A percentile compares a stretch with the other conserved stretches of the same genome.
These are phyloP conservation scores for Pochonia chlamydosporia DNA, from an alignment of 2,329 filamentous ascomycete species.

Conservation along the genomic window DNA sequence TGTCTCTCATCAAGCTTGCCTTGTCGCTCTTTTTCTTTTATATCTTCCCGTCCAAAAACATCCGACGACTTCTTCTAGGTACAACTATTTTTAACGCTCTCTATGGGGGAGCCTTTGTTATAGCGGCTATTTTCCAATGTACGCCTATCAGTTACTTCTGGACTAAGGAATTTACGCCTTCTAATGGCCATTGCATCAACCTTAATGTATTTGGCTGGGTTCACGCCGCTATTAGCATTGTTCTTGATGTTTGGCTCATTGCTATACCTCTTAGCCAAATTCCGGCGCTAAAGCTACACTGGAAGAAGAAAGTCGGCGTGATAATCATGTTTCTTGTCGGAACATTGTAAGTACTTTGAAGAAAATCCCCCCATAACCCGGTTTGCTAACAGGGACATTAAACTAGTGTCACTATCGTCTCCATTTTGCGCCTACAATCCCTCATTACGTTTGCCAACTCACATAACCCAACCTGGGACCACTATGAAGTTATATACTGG, in stretches of 20 bases:
- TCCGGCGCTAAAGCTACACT: background rate
- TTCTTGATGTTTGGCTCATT: slow-evolving; percentile 5
- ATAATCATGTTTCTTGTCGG: slow-evolving; percentile 5
- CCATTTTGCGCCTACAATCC: slow-evolving; percentile 3
- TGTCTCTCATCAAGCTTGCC: slow-evolving; percentile 33
- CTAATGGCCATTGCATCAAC: background rate
- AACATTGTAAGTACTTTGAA: background rate
- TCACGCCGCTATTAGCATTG: background rate
- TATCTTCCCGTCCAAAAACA: slow-evolving; percentile 28
- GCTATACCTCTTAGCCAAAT: slow-evolving; percentile 6
- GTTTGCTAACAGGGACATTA: background rate
- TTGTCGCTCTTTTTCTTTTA: slow-evolving; percentile 38
- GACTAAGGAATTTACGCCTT: slow-evolving; percentile 23
- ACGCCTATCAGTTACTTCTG: slow-evolving; percentile 33
- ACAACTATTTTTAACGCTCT: slow-evolving; percentile 24
- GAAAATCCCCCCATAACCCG: background rate
- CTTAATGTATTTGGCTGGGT: background rate
- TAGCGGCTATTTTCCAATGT: slow-evolving; percentile 31
- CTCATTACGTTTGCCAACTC: background rate
- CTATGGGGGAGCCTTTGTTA: slow-evolving; percentile 23
- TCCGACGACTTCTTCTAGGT: slow-evolving; percentile 25
- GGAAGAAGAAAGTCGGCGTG: slow-evolving; percentile 8
- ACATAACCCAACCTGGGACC: slow-evolving; percentile 6
- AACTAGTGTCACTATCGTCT: slow-evolving; percentile 5
- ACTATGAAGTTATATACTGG: slow-evolving; percentile 4